Percentiles rank a stretch among this genome's conserved stretches.
These are phyloP conservation scores for Leptosphaerulina australis DNA, from an alignment of 2,329 filamentous ascomycete species.

Conservation along the genomic window DNA sequence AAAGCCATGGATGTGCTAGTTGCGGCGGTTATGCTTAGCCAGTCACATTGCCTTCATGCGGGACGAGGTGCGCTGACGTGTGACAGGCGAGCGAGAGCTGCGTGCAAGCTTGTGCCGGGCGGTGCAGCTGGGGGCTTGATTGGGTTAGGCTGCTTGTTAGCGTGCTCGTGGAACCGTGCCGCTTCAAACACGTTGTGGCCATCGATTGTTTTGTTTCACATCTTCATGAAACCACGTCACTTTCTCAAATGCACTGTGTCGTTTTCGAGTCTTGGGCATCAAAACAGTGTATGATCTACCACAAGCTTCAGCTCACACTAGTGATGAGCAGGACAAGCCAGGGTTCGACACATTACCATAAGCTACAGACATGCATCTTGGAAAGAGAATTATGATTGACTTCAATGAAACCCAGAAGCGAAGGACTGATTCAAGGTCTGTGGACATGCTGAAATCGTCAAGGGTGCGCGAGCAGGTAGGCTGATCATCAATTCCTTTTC, in stretches of 20 bases:
- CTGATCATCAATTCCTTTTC: not conserved
- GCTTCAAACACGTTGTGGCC: slow-evolving; percentile 7
- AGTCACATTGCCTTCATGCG: slow-evolving; percentile 15
- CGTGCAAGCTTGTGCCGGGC: slow-evolving; percentile 13
- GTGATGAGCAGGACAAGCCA: not conserved
- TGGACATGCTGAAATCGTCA: not conserved
- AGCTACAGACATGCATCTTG: too few species aligned
- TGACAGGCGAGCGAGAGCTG: slow-evolving; percentile 18
- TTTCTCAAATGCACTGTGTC: slow-evolving; percentile 5
- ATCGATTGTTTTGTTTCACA: slow-evolving; percentile 8
- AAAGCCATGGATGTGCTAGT: slow-evolving; percentile 17
- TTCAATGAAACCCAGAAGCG: too few species aligned
- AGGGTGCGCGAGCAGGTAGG: not conserved
- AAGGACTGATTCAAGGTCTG: not conserved
- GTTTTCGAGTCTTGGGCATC: not conserved
- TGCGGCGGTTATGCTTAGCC: slow-evolving; percentile 20
- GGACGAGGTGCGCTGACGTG: slow-evolving; percentile 20
- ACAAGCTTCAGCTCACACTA: not conserved
- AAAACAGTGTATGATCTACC: not conserved
- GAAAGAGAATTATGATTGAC: too few species aligned
- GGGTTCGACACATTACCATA: not conserved
- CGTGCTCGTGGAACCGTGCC: slow-evolving; percentile 10
- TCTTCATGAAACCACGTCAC: slow-evolving; percentile 7
- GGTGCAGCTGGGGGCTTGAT: slow-evolving; percentile 5
- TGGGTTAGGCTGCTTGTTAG: slow-evolving; percentile 12